Evolutionary conservation across 805 yeast species (phyloP), one percentile per base, ranked within the genome.

Genomic region (Monosporozyma aerobia): DNA sequence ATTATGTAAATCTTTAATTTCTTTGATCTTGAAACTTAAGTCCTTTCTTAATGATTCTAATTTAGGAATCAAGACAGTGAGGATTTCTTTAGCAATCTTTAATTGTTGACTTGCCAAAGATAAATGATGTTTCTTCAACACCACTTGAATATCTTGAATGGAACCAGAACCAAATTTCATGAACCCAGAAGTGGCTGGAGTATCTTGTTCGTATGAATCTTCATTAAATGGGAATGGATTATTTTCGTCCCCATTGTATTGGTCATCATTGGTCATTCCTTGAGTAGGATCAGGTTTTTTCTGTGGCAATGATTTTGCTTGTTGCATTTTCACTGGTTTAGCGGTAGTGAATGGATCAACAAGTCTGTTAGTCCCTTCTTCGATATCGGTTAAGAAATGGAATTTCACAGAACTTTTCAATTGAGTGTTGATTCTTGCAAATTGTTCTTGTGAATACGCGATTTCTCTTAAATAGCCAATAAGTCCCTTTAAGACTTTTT

Each of bases 361-460:
- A 56, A 73, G 70, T 53, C 69, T 69, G 50, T 69, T 69, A 13
- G 68, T 56, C 16, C 58, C 56, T 3, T 64, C 71, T 43, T 66
- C 65, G 9, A 65, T 48, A 55, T 68, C 72, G 1, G 68, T 81
- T 64, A 60, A 51, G 47, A 69, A 66, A 4, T 66, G 63, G 51
- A 69, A 69, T 55, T 68, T 69, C 33, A 85, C 82, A 19, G 89
- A 82, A 59, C 83, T 85, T 62, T 85, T 89, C 51, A 88, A 77
- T 69, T 64, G 86, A 81, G 63, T 83, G 86, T 59, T 92, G 72
- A 59, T 83, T 78, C 54, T 65, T 27, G 77, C 78, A 54, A 85
- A 79, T 63, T 87, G 94, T 68, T 88, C 95, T 65, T 87, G 90
- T 46, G 87, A 88, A 33, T 81, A 76, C 5, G 89, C 85, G 45